phyloP scores from a whole-genome alignment of 306 rosid species.

The Alnus rubra region DNA sequence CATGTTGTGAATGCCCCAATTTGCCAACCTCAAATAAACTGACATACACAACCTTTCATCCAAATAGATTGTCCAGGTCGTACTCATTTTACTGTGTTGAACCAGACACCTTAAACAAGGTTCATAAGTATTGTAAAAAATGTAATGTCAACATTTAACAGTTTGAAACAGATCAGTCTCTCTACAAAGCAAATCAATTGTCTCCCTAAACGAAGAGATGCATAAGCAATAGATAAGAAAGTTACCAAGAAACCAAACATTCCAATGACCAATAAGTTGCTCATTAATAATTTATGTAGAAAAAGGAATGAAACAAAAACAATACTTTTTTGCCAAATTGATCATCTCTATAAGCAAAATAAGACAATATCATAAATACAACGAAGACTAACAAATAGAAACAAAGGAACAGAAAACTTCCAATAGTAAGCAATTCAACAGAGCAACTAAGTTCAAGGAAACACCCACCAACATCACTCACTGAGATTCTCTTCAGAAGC shows the following conservation, averaged over 20 bases:
- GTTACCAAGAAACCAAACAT: not conserved
- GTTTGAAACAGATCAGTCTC: no score
- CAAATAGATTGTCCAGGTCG: not conserved
- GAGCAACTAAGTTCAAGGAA: slow-evolving; percentile 15
- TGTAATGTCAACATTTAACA: not conserved
- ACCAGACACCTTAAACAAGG: not conserved
- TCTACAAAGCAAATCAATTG: not conserved
- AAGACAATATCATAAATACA: not conserved
- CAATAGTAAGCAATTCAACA: slow-evolving; percentile 15
- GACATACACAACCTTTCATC: not conserved
- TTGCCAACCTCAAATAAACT: not conserved
- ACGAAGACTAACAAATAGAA: slow-evolving; percentile 2
- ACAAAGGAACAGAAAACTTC: slow-evolving; percentile 7
- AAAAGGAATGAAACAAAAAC: slow-evolving; percentile 14
- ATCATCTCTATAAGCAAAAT: not conserved
- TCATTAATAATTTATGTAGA: not conserved
- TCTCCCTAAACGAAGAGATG: slow-evolving; percentile 1
- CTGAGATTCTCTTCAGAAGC: slow-evolving; percentile 49
- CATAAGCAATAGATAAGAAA: not conserved
- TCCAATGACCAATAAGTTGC: not conserved
- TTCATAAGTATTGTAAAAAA: not conserved
- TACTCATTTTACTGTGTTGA: not conserved
- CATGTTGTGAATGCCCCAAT: not conserved
- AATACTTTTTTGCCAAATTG: not conserved
- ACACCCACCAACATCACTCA: slow-evolving; percentile 39